These are phyloP conservation scores for Taiozyma sp. DNA, from an alignment of 1,139 yeast genomes.

Conservation along the genomic window DNA sequence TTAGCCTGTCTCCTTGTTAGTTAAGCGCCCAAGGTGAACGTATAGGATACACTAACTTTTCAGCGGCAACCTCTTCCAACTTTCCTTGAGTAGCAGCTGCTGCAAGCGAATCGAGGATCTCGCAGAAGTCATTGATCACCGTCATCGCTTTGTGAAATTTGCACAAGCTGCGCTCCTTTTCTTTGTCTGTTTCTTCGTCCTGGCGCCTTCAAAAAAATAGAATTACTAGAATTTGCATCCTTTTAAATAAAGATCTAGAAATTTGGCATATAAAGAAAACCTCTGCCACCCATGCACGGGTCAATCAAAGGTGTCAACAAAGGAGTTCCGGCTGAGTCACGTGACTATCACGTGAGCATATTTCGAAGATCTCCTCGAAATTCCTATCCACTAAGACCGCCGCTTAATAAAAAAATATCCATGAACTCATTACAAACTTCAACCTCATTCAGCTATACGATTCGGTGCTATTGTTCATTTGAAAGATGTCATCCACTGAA, in stretches of 20 bases:
- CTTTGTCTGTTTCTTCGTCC: not conserved
- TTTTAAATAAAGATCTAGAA: too few species aligned
- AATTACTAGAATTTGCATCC: too few species aligned
- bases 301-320: not conserved
- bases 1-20: not conserved
- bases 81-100: not conserved
- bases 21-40: not conserved
- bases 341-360: not conserved
- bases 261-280: too few species aligned
- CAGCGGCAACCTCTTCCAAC: not conserved
- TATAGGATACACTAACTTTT: conserved; percentile 7
- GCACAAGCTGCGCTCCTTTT: not conserved
- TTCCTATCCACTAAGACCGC: too few species aligned
- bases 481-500: conserved; percentile 30
- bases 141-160: not conserved
- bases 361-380: not conserved
- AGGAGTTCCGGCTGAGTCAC: not conserved
- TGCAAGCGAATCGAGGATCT: not conserved
- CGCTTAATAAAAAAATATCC: not conserved
- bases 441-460: not conserved
- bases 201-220: not conserved
- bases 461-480: not conserved
- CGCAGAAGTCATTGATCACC: not conserved
- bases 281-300: not conserved
- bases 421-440: not conserved